A percentile compares a stretch with the other conserved stretches of the same genome.
Conservation (phyloP, 306 rosid genomes). For the Arachis stenosperma region DNA sequence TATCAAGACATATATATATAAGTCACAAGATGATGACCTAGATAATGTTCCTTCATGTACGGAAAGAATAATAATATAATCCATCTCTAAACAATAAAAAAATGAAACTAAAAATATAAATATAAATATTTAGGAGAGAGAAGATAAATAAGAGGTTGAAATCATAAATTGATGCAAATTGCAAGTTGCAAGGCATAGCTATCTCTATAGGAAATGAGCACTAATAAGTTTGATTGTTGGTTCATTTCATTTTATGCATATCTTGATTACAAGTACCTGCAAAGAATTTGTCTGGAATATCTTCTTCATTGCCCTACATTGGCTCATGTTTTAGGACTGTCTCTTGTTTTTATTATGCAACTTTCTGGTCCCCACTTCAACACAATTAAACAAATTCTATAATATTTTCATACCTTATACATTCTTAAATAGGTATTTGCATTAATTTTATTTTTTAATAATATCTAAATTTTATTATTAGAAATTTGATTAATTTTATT, state of each 20-base stretch:
- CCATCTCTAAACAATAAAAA: slow-evolving; percentile 29
- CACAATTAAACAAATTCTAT: not conserved
- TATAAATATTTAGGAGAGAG: not conserved
- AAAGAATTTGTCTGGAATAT: slow-evolving; percentile 81
- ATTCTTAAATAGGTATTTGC: too few species aligned
- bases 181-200: not conserved
- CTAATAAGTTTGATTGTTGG: slow-evolving; percentile 57
- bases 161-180: not conserved
- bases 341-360: slow-evolving; percentile 46
- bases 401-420: too few species aligned
- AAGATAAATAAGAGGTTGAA: slow-evolving; percentile 19
- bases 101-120: slow-evolving; percentile 34
- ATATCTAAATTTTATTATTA: too few species aligned
- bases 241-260: slow-evolving; percentile 20
- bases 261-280: slow-evolving; percentile 50
- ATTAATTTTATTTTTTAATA: too few species aligned
- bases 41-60: slow-evolving; percentile 56
- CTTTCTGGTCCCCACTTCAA: slow-evolving; percentile 56
- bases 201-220: slow-evolving; percentile 42
- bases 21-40: slow-evolving; percentile 1
- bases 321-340: slow-evolving; percentile 55
- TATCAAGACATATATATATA: too few species aligned
- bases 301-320: slow-evolving; percentile 73
- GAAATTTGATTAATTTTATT: too few species aligned
- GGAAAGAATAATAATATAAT: slow-evolving; percentile 48